These are phyloP conservation scores for Neonectria ditissima DNA, from an alignment of 2,329 filamentous ascomycete genomes.

Conservation along the genomic window DNA sequence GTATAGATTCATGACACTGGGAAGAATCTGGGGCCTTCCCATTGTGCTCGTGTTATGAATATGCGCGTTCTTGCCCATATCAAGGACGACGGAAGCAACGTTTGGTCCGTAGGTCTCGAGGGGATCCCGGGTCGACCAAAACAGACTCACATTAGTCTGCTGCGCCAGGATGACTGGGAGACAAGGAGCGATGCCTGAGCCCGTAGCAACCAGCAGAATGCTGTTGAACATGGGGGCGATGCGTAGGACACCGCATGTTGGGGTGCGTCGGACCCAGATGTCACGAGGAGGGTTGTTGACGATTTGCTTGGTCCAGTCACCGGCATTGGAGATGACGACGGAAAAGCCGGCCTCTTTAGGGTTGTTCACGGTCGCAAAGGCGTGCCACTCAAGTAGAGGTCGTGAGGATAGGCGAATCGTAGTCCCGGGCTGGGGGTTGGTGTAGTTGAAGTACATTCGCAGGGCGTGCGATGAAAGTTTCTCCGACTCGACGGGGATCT, in stretches of 20 bases:
- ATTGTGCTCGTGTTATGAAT: constrained; percentile 71
- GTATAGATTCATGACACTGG: constrained; percentile 59
- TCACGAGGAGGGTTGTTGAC: constrained; percentile 69
- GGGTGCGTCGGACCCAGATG: constrained; percentile 73
- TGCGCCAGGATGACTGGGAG: constrained; percentile 62
- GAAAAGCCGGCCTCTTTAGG: constrained; percentile 65
- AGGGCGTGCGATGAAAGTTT: constrained; percentile 75
- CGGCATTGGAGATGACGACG: constrained; percentile 73
- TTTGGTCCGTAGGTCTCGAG: constrained; percentile 67
- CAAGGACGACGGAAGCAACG: constrained; percentile 63
- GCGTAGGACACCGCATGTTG: constrained; percentile 72
- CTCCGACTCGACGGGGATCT: constrained; percentile 70
- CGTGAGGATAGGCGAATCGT: constrained; percentile 68
- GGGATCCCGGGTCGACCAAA: constrained; percentile 73
- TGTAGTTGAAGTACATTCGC: constrained; percentile 74
- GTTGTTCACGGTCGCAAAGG: constrained; percentile 76
- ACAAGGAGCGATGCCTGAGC: constrained; percentile 74
- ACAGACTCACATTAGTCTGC: constrained; percentile 61
- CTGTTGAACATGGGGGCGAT: constrained; percentile 71
- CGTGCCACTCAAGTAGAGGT: constrained; percentile 75
- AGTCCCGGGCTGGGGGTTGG: constrained; percentile 56
- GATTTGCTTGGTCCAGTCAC: constrained; percentile 71
- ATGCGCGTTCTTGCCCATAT: constrained; percentile 68
- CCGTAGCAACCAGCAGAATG: constrained; percentile 74
- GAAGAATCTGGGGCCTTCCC: constrained; percentile 64